A percentile compares a stretch with the other conserved stretches of the same genome.
Evolutionary conservation across 371 early-diverging fungal species (phyloP).

Genomic region (Saksenaea oblongispora): DNA sequence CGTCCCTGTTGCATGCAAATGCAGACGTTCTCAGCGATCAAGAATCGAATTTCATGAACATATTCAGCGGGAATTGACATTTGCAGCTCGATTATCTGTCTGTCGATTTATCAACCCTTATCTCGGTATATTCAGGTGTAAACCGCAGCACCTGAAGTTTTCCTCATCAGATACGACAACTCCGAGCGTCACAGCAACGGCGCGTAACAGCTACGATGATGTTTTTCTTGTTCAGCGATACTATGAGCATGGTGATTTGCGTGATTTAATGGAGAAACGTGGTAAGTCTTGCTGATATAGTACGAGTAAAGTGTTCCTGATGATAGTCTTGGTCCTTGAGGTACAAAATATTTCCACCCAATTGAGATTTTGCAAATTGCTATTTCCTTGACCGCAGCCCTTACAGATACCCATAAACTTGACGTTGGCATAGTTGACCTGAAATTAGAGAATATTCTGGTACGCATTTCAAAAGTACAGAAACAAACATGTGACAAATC

Average conservation of each 20-base stretch:
- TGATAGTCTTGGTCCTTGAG: neutral
- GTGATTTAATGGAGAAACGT: conserved; percentile 26
- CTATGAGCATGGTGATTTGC: conserved; percentile 28
- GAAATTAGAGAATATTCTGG: conserved; percentile 42
- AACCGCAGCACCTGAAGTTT: neutral
- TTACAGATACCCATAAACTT: conserved; percentile 29
- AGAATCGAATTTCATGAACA: neutral
- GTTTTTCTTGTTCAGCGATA: conserved; percentile 27
- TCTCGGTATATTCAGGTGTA: conserved; percentile 25
- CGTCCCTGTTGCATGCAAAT: conserved; percentile 32
- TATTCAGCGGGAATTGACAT: conserved; percentile 26
- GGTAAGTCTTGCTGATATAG: neutral
- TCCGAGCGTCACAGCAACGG: neutral
- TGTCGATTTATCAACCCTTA: conserved; percentile 34
- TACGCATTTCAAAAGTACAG: neutral
- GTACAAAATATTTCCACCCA: conserved; percentile 11
- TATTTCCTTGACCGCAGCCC: conserved; percentile 32
- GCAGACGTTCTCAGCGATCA: conserved; percentile 6
- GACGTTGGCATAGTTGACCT: conserved; percentile 42
- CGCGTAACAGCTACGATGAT: conserved; percentile 7
- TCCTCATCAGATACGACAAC: neutral
- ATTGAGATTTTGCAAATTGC: conserved; percentile 30
- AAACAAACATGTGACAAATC: neutral
- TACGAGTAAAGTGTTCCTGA: neutral
- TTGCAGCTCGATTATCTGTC: conserved; percentile 24